Evolutionary conservation across 169 alveolate genomes (phyloP).

Genomic region (Eimeria praecox): DNA sequence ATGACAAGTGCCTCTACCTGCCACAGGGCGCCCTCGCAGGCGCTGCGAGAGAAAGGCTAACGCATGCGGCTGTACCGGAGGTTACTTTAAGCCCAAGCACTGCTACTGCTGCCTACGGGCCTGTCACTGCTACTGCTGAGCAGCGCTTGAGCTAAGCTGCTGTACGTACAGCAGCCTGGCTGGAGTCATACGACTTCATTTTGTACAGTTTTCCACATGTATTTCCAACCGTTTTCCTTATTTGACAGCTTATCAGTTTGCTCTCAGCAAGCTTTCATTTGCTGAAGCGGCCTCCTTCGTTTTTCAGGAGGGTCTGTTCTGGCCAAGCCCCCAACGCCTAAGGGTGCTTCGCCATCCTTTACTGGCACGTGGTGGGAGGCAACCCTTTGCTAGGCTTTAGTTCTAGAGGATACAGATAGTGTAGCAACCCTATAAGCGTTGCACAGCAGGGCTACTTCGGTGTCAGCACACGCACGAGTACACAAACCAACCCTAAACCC

Average conservation of each 20-base stretch:
- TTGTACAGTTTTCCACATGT: neutral
- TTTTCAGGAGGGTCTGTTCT: neutral
- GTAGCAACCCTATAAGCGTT: neutral
- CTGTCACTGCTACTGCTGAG: neutral
- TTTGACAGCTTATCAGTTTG: neutral
- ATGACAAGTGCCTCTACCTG: conserved; percentile 71
- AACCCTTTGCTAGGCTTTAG: neutral
- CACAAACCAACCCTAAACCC: no score
- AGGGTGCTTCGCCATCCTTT: neutral
- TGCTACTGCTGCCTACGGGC: neutral
- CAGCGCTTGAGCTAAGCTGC: neutral
- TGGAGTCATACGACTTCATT: neutral
- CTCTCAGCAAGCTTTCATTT: neutral
- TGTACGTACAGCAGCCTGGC: neutral
- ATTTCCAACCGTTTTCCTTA: neutral
- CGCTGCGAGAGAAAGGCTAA: neutral
- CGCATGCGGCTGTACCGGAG: conserved; percentile 1
- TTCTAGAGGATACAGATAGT: neutral
- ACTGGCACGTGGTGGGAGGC: neutral
- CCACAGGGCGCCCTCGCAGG: conserved; percentile 64
- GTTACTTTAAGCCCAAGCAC: neutral
- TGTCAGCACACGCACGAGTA: neutral
- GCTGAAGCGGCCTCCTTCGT: neutral
- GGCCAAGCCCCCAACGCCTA: neutral
- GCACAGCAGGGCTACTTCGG: neutral